phyloP scores from a whole-genome alignment of 371 early-diverging fungal genomes.

The Circinella umbellata region DNA sequence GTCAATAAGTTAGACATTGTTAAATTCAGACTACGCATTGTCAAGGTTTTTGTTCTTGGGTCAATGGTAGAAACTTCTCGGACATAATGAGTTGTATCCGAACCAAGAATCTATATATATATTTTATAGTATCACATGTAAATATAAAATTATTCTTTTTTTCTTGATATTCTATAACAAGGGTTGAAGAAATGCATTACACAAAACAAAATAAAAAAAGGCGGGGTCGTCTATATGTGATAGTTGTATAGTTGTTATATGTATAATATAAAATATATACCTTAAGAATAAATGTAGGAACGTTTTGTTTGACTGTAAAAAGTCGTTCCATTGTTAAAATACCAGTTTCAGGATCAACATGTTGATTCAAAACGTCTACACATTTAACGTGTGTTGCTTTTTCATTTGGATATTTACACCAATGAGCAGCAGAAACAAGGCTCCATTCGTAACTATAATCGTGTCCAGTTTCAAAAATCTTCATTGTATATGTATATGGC shows the following conservation, averaged over 20 bases:
- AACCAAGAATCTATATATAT: constrained; percentile 61
- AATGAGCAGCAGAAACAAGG: constrained; percentile 89
- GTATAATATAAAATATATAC: constrained; percentile 30
- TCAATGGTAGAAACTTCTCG: constrained; percentile 88
- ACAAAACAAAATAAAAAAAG: not conserved
- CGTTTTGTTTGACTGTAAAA: constrained; percentile 85
- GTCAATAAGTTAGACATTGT: constrained; percentile 77
- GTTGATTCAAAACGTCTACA: constrained; percentile 86
- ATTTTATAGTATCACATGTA: not conserved
- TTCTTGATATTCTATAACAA: too few species aligned
- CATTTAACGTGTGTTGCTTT: constrained; percentile 88
- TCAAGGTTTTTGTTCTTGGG: constrained; percentile 70
- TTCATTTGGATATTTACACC: constrained; percentile 97
- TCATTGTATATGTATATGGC: constrained; percentile 55
- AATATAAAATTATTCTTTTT: not conserved
- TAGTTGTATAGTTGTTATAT: too few species aligned
- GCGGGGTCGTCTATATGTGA: not conserved
- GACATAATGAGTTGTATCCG: constrained; percentile 77
- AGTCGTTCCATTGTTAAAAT: constrained; percentile 89
- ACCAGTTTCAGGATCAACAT: constrained; percentile 84
- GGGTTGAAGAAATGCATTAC: too few species aligned
- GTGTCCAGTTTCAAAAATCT: constrained; percentile 76
- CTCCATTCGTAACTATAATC: constrained; percentile 82
- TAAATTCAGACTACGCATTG: constrained; percentile 77
- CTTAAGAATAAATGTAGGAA: constrained; percentile 75